A percentile compares a stretch with the other conserved stretches of the same genome.
phyloP scores from a whole-genome alignment of 495 filamentous ascomycete genomes.

The Lichina pygmaea region DNA sequence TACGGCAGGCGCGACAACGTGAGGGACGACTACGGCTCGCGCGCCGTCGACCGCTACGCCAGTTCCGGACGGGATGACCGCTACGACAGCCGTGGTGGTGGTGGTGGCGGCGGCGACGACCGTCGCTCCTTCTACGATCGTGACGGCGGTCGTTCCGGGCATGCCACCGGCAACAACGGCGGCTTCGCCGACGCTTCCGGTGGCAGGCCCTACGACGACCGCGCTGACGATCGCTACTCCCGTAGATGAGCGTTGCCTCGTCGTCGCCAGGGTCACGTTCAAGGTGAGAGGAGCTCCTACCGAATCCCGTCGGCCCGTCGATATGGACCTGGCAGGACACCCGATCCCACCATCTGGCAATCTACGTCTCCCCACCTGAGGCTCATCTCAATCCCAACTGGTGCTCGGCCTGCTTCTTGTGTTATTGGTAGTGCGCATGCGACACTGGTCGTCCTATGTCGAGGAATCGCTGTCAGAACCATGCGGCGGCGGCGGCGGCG shows the following conservation, averaged over 20 bases:
- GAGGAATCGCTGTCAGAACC: too few relatives aligned
- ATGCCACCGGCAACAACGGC: background rate
- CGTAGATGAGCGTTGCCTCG: constrained; percentile 2
- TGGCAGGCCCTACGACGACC: constrained; percentile 3
- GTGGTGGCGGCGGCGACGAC: constrained; percentile 15
- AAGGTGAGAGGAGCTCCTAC: background rate
- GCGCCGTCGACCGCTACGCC: constrained; percentile 40
- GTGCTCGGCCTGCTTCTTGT: too few relatives aligned
- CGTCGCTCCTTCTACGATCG: constrained; percentile 18
- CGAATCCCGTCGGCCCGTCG: too few relatives aligned
- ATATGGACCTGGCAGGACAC: too few relatives aligned
- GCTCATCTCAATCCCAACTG: too few relatives aligned
- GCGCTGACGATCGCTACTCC: constrained; percentile 4
- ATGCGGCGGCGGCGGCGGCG: too few relatives aligned
- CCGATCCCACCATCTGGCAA: too few relatives aligned
- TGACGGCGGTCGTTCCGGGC: constrained; percentile 15
- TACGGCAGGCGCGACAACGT: constrained; percentile 6
- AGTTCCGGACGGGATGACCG: constrained; percentile 29
- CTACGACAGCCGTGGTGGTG: constrained; percentile 27
- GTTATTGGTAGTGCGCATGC: too few relatives aligned
- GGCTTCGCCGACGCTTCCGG: constrained; percentile 1
- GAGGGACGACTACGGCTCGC: constrained; percentile 35
- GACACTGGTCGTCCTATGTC: too few relatives aligned
- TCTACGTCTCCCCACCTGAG: too few relatives aligned
- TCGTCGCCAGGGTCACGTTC: background rate